Conservation (phyloP, 2,329 filamentous ascomycete species). For the Sporothrix protearum region DNA sequence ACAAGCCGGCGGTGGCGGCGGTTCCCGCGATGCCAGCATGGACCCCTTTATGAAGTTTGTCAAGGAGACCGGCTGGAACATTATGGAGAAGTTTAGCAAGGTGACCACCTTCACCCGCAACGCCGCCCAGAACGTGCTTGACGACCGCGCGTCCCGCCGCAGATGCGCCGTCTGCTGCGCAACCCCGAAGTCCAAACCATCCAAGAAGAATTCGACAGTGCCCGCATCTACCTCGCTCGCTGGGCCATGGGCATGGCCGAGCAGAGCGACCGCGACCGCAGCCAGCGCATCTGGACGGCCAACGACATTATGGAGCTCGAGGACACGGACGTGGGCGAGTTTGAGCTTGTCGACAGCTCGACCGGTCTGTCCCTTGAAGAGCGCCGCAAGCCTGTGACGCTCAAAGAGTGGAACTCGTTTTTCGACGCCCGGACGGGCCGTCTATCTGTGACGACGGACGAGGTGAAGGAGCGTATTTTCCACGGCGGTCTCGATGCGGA, state of each 20-base stretch:
- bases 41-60: constrained; percentile 90
- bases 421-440: constrained; percentile 75
- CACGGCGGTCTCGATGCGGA: constrained; percentile 86
- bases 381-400: constrained; percentile 68
- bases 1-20: neutral
- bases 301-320: constrained; percentile 90
- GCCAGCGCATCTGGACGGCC: constrained; percentile 87
- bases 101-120: constrained; percentile 93
- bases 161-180: constrained; percentile 76
- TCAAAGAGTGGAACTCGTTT: constrained; percentile 86
- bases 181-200: constrained; percentile 94
- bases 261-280: constrained; percentile 84
- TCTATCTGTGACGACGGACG: constrained; percentile 76
- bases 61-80: constrained; percentile 93
- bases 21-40: constrained; percentile 65
- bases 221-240: constrained; percentile 84
- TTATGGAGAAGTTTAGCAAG: constrained; percentile 94
- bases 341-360: constrained; percentile 80
- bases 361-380: constrained; percentile 72
- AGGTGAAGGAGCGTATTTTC: constrained; percentile 96
- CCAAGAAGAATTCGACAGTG: constrained; percentile 96
- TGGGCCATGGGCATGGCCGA: constrained; percentile 99
- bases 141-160: constrained; percentile 87
- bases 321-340: constrained; percentile 90
- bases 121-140: constrained; percentile 85